These are phyloP conservation scores for Septoria linicola DNA, from an alignment of 2,329 filamentous ascomycete species.

Conservation along the genomic window DNA sequence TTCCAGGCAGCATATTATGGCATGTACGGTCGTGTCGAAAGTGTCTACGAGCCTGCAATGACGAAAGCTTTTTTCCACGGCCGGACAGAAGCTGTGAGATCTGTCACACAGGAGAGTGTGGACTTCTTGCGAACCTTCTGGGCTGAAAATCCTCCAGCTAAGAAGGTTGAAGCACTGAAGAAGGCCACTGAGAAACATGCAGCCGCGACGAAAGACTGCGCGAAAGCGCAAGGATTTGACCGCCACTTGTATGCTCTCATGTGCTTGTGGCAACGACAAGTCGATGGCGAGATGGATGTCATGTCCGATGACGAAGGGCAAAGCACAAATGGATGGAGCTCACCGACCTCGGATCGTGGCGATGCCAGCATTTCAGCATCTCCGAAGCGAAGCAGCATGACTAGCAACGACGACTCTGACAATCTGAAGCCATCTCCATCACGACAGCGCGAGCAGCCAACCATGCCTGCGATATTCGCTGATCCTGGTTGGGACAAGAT, in stretches of 20 bases:
- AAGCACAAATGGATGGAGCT: conserved; percentile 62
- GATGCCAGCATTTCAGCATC: conserved; percentile 51
- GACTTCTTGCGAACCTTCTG: conserved; percentile 92
- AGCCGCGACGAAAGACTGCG: conserved; percentile 75
- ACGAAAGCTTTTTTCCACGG: conserved; percentile 93
- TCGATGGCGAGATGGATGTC: conserved; percentile 67
- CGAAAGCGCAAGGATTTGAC: conserved; percentile 87
- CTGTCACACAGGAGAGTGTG: conserved; percentile 78
- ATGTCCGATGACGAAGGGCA: conserved; percentile 39
- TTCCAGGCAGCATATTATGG: conserved; percentile 98
- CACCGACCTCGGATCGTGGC: conserved; percentile 45
- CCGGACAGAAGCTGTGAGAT: conserved; percentile 87
- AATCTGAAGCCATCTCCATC: conserved; percentile 52
- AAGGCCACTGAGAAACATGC: conserved; percentile 83
- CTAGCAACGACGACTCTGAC: conserved; percentile 48
- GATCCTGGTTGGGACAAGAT: conserved; percentile 92
- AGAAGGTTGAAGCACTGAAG: conserved; percentile 82
- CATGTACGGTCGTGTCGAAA: conserved; percentile 88
- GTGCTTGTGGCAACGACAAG: conserved; percentile 86
- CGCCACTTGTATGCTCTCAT: conserved; percentile 91
- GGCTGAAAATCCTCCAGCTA: conserved; percentile 78
- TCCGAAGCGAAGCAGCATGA: conserved; percentile 53
- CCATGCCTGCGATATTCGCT: conserved; percentile 76
- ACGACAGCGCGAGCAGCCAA: conserved; percentile 45
- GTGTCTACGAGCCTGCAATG: conserved; percentile 97